Percentiles rank a stretch among this genome's conserved stretches.
Conservation (phyloP, 2,329 filamentous ascomycete species). For the Fusarium albosuccineum region DNA sequence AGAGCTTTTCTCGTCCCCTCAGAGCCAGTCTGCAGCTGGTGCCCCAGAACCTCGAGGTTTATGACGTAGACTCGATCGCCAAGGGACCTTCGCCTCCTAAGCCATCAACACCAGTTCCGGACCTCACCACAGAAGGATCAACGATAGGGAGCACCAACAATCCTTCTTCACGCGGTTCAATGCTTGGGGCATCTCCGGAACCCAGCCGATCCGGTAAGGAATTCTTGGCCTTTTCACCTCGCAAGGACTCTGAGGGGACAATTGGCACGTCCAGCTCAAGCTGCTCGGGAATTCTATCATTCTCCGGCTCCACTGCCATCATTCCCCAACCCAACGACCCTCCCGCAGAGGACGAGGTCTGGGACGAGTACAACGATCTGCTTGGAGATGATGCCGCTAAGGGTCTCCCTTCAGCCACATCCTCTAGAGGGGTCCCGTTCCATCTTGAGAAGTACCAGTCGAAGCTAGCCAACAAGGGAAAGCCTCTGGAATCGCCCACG, state of each 20-base stretch:
- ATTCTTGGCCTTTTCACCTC: constrained; percentile 80
- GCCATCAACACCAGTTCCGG: constrained; percentile 54
- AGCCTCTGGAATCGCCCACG: constrained; percentile 63
- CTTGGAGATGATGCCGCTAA: constrained; percentile 72
- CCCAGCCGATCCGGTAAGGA: constrained; percentile 60
- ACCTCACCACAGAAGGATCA: constrained; percentile 54
- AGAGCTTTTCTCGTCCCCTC: constrained; percentile 90
- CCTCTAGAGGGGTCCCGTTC: constrained; percentile 69
- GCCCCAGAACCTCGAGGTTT: constrained; percentile 47
- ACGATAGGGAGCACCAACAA: constrained; percentile 51
- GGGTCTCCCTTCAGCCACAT: constrained; percentile 65
- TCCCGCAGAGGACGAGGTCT: constrained; percentile 86
- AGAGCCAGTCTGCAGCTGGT: constrained; percentile 61
- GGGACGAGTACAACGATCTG: constrained; percentile 94
- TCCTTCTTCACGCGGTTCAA: constrained; percentile 48
- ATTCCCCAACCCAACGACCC: constrained; percentile 72
- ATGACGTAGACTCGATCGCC: constrained; percentile 57
- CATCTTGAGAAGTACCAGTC: constrained; percentile 65
- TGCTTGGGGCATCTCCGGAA: constrained; percentile 49
- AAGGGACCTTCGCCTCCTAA: constrained; percentile 62
- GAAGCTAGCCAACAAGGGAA: constrained; percentile 52
- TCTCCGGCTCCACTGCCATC: constrained; percentile 74
- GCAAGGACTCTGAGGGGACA: constrained; percentile 77
- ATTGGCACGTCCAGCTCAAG: constrained; percentile 65
- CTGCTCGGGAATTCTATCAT: constrained; percentile 73